Percentiles rank a stretch among this genome's conserved stretches.
These are phyloP conservation scores for Naganishia onofrii DNA, from an alignment of 768 basidiomycete genomes.

Conservation along the genomic window DNA sequence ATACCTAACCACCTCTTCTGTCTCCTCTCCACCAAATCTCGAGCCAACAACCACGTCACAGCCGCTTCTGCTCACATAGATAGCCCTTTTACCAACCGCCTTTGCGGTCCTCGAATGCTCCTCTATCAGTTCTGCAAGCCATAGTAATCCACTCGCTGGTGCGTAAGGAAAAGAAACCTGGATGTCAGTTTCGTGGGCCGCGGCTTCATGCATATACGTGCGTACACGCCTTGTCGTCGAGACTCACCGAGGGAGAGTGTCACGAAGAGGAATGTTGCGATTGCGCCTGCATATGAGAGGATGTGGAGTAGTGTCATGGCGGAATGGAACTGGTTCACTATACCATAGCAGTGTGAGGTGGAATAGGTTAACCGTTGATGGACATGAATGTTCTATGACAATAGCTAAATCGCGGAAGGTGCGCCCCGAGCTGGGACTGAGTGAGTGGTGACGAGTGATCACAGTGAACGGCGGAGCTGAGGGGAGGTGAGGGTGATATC, in stretches of 20 bases:
- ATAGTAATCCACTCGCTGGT: conserved; percentile 85
- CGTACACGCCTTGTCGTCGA: too few species aligned
- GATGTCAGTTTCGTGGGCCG: too few species aligned
- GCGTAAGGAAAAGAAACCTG: conserved; percentile 26
- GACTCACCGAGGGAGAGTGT: conserved; percentile 79
- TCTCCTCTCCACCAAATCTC: too few species aligned
- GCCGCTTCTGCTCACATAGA: conserved; percentile 66
- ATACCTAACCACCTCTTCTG: too few species aligned
- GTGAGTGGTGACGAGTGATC: too few species aligned
- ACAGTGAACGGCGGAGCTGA: background rate
- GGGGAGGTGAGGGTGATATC: too few species aligned
- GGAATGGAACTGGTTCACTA: too few species aligned
- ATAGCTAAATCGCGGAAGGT: background rate
- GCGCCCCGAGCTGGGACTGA: conserved; percentile 6
- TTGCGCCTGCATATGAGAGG: conserved; percentile 64
- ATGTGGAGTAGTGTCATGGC: conserved; percentile 48
- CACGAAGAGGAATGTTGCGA: conserved; percentile 82
- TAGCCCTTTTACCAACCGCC: conserved; percentile 73
- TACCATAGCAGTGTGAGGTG: too few species aligned
- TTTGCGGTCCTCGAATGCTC: conserved; percentile 85
- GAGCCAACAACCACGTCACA: too few species aligned
- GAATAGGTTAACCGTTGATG: background rate
- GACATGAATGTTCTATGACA: too few species aligned
- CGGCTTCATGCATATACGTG: too few species aligned
- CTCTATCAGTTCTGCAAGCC: conserved; percentile 92